Evolutionary conservation across 1,139 yeast genomes (phyloP).

Genomic region (Suzukiozyma palmioleophila): DNA sequence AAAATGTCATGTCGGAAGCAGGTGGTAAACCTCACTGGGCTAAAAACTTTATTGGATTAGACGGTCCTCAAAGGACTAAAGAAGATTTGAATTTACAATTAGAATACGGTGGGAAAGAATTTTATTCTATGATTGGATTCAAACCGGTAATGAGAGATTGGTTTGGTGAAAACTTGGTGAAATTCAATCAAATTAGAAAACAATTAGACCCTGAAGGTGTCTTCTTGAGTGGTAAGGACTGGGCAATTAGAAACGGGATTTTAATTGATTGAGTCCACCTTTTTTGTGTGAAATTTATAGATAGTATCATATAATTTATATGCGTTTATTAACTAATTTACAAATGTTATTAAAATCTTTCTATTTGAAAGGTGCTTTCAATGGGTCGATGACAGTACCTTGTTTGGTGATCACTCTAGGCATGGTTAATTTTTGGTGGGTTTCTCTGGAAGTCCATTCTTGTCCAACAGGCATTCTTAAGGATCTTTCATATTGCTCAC

Average conservation of each 20-base stretch:
- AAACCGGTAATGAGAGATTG: slow-evolving; percentile 64
- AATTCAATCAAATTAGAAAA: slow-evolving; percentile 58
- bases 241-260: slow-evolving; percentile 82
- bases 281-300: slow-evolving; percentile 2
- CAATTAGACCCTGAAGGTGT: slow-evolving; percentile 78
- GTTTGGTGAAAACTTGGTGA: slow-evolving; percentile 70
- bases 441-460: slow-evolving; percentile 88
- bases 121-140: slow-evolving; percentile 80
- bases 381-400: slow-evolving; percentile 87
- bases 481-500: slow-evolving; percentile 92
- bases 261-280: slow-evolving; percentile 23
- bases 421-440: slow-evolving; percentile 84
- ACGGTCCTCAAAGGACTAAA: slow-evolving; percentile 26
- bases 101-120: slow-evolving; percentile 43
- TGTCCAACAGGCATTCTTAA: slow-evolving; percentile 96
- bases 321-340: slow-evolving; percentile 1
- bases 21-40: slow-evolving; percentile 99
- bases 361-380: slow-evolving; percentile 64
- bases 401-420: slow-evolving; percentile 85
- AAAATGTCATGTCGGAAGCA: slow-evolving; percentile 65
- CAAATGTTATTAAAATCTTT: slow-evolving; percentile 1
- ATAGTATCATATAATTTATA: background rate
- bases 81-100: slow-evolving; percentile 37
- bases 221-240: slow-evolving; percentile 68
- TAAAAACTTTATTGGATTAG: slow-evolving; percentile 83